These are phyloP conservation scores for Citropsis articulata DNA, from an alignment of 345 rosid genomes.

Conservation along the genomic window DNA sequence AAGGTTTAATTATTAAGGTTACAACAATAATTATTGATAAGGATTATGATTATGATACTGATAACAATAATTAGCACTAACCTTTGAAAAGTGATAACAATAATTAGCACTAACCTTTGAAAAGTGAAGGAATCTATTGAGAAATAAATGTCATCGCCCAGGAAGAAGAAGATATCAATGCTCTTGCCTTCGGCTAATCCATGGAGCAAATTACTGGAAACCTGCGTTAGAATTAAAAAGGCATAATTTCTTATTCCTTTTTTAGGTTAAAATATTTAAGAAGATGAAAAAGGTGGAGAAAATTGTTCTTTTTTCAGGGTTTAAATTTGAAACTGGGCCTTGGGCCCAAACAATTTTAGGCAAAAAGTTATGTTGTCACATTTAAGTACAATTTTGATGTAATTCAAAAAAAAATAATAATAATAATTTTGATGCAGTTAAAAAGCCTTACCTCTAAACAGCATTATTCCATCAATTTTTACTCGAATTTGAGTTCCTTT, in stretches of 20 bases:
- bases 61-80: not conserved
- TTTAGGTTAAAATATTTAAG: not conserved
- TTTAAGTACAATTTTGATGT: too few species aligned
- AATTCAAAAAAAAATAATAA: too few species aligned
- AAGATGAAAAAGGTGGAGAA: not conserved
- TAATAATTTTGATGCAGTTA: too few species aligned
- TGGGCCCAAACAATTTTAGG: not conserved
- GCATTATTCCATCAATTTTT: too few species aligned
- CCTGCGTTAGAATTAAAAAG: not conserved
- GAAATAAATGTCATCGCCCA: not conserved
- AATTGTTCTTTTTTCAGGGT: not conserved
- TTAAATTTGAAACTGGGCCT: slow-evolving; percentile 2
- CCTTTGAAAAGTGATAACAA: not conserved
- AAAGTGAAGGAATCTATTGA: not conserved
- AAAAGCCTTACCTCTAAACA: too few species aligned
- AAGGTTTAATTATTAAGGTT: not conserved
- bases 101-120: not conserved
- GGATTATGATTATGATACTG: not conserved
- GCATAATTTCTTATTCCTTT: too few species aligned
- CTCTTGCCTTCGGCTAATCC: not conserved
- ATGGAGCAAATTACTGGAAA: not conserved
- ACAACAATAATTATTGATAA: not conserved
- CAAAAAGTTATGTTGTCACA: too few species aligned
- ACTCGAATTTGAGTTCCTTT: too few species aligned
- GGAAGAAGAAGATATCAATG: not conserved